A percentile compares a stretch with the other conserved stretches of the same genome.
Conservation (phyloP, 805 yeast species). For the Sugiyamaella chiloensis region DNA sequence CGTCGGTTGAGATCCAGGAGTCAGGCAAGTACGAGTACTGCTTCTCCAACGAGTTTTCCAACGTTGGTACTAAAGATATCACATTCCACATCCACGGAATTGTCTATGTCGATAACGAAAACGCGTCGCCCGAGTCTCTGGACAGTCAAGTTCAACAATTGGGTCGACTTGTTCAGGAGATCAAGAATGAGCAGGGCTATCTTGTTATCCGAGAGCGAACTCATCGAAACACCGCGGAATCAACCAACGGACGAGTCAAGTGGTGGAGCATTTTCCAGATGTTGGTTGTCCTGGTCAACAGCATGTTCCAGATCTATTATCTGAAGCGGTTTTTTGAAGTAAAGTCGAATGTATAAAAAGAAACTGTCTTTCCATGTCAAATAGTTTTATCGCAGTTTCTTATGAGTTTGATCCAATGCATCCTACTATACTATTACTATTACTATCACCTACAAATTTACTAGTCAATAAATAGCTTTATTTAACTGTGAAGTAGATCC, state of each 20-base stretch:
- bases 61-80: conserved; percentile 77
- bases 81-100: conserved; percentile 95
- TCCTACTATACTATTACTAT: too few species aligned
- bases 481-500: conserved; percentile 27
- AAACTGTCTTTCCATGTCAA: too few species aligned
- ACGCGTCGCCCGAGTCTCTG: conserved; percentile 70
- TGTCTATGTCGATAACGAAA: conserved; percentile 75
- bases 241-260: conserved; percentile 93
- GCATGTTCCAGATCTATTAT: conserved; percentile 90
- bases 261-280: conserved; percentile 97
- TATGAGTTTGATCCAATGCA: too few species aligned
- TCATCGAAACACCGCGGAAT: conserved; percentile 97
- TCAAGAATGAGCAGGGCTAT: conserved; percentile 85
- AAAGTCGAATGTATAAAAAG: conserved; percentile 68
- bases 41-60: conserved; percentile 81
- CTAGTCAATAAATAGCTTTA: conserved; percentile 1
- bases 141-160: conserved; percentile 80
- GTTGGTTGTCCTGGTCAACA: conserved; percentile 77
- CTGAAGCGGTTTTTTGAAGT: conserved; percentile 95
- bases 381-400: too few species aligned
- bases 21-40: conserved; percentile 83
- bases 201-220: conserved; percentile 94
- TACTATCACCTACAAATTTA: too few species aligned
- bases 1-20: conserved; percentile 58
- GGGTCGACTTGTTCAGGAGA: conserved; percentile 73